These are phyloP conservation scores for Phytophthora macrochlamydospora DNA, from an alignment of 352 stramenopile genomes.

Conservation along the genomic window DNA sequence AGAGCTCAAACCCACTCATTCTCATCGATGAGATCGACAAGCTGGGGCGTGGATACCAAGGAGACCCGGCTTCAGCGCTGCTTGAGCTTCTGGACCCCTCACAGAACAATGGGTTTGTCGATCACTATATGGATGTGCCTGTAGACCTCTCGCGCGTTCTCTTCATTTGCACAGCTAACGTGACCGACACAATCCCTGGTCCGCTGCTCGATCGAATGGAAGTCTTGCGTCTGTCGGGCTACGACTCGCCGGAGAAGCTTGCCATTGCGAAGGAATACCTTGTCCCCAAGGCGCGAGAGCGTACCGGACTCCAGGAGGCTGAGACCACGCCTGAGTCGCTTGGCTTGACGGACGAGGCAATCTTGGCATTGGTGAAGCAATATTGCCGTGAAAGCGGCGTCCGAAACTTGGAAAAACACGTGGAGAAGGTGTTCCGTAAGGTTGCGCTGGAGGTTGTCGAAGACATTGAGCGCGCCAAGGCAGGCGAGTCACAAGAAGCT, in stretches of 20 bases:
- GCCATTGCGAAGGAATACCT: slow-evolving; percentile 98
- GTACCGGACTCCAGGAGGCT: slow-evolving; percentile 84
- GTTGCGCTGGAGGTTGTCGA: slow-evolving; percentile 97
- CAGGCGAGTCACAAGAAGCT: slow-evolving; percentile 41
- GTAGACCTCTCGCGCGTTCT: slow-evolving; percentile 97
- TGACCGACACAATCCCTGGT: slow-evolving; percentile 94
- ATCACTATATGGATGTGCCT: slow-evolving; percentile 99
- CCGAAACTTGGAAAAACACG: slow-evolving; percentile 97
- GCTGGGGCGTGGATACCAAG: slow-evolving; percentile 84
- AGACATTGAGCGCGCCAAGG: slow-evolving; percentile 58
- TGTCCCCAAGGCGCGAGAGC: slow-evolving; percentile 95
- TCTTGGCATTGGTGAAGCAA: slow-evolving; percentile 86
- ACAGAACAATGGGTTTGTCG: slow-evolving; percentile 97
- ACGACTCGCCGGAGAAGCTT: slow-evolving; percentile 97
- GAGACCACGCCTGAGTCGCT: slow-evolving; percentile 84
- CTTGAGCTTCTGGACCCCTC: slow-evolving; percentile 97
- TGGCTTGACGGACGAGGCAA: slow-evolving; percentile 92
- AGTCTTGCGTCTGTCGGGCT: slow-evolving; percentile 96
- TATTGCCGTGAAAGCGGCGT: slow-evolving; percentile 98
- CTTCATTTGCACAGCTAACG: slow-evolving; percentile 98
- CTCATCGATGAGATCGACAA: slow-evolving; percentile 98
- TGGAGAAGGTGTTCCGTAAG: slow-evolving; percentile 99
- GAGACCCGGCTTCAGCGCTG: slow-evolving; percentile 95
- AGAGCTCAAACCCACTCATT: slow-evolving; percentile 97
- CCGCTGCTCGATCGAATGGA: slow-evolving; percentile 99